Conservation (phyloP, 192 early-diverging fungal genomes). For the Coemansia sp. region DNA sequence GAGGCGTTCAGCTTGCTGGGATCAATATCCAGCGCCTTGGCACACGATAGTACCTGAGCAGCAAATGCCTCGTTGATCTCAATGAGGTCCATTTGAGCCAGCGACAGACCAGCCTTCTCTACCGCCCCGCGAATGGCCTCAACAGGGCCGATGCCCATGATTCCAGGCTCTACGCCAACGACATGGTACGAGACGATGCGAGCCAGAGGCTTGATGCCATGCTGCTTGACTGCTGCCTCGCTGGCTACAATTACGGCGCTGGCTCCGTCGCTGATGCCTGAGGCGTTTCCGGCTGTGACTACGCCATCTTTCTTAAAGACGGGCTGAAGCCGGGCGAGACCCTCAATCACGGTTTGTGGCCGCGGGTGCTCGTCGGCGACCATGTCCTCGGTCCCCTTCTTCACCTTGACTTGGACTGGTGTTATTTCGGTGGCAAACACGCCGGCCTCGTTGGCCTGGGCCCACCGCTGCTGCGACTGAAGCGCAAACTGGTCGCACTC, state of each 20-base stretch:
- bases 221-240: conserved; percentile 81
- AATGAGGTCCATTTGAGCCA: conserved; percentile 87
- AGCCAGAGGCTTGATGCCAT: conserved; percentile 83
- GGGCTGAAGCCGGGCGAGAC: conserved; percentile 74
- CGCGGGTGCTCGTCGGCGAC: conserved; percentile 88
- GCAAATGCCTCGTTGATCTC: conserved; percentile 99
- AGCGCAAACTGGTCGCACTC: conserved; percentile 88
- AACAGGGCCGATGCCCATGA: conserved; percentile 98
- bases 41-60: conserved; percentile 86
- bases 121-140: conserved; percentile 87
- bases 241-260: conserved; percentile 84
- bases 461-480: conserved; percentile 87
- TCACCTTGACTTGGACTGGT: conserved; percentile 83
- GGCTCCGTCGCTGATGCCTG: conserved; percentile 95
- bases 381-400: conserved; percentile 67
- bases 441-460: conserved; percentile 74
- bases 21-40: conserved; percentile 86
- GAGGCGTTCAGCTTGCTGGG: conserved; percentile 79
- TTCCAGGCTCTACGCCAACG: conserved; percentile 87
- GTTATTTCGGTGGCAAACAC: conserved; percentile 82
- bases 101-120: conserved; percentile 72
- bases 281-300: conserved; percentile 94
- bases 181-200: conserved; percentile 84
- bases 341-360: conserved; percentile 81
- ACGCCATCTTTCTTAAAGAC: conserved; percentile 93